Evolutionary conservation across 306 rosid species (phyloP).

Genomic region (Prunus fruticosa): DNA sequence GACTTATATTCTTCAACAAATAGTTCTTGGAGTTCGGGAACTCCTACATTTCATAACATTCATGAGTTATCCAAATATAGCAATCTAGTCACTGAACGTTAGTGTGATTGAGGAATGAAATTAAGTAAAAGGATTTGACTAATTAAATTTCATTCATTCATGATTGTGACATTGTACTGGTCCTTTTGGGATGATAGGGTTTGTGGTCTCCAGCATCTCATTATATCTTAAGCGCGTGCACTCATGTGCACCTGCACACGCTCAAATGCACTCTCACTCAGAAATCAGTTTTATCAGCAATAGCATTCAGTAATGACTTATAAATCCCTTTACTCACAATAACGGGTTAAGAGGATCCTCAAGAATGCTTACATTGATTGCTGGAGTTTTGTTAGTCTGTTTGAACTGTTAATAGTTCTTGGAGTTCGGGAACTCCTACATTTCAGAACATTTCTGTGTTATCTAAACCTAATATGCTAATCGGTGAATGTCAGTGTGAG

Average conservation of each 20-base stretch:
- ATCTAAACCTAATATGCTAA: neutral
- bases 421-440: neutral
- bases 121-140: too few relatives aligned
- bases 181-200: too few relatives aligned
- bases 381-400: neutral
- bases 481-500: too few relatives aligned
- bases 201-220: too few relatives aligned
- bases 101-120: too few relatives aligned
- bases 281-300: neutral
- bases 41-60: neutral
- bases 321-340: too few relatives aligned
- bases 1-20: neutral
- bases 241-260: too few relatives aligned
- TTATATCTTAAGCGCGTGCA: too few relatives aligned
- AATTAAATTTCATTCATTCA: too few relatives aligned
- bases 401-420: neutral
- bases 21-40: neutral
- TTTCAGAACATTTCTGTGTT: neutral
- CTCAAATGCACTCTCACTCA: too few relatives aligned
- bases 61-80: neutral
- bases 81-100: neutral
- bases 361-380: neutral
- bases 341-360: neutral
- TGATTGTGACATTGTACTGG: too few relatives aligned
- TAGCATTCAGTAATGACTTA: neutral